These are phyloP conservation scores for Exophiala bonariae DNA, from an alignment of 2,329 filamentous ascomycete species.

Conservation along the genomic window DNA sequence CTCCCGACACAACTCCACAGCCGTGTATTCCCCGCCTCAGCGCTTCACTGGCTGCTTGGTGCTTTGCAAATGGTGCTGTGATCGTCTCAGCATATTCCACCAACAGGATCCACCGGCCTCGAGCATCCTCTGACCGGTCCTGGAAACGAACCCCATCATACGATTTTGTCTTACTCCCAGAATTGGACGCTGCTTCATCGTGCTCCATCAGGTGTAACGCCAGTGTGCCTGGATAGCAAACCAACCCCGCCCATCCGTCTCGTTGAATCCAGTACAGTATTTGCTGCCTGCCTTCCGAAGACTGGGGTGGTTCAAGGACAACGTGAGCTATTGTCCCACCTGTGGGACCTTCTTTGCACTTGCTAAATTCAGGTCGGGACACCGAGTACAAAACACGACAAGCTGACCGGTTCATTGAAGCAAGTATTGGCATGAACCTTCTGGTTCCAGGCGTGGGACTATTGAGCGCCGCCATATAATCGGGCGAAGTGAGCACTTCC, in stretches of 20 bases:
- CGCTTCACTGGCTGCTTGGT: neutral
- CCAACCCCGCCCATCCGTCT: neutral
- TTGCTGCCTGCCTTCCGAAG: neutral
- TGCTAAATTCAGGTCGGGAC: constrained; percentile 5
- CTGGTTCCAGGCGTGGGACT: constrained; percentile 58
- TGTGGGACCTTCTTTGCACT: neutral
- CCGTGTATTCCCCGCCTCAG: neutral
- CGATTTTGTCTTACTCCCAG: constrained; percentile 13
- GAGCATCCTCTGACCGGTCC: neutral
- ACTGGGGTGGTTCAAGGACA: constrained; percentile 2
- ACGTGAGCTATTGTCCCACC: constrained; percentile 11
- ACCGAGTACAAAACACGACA: constrained; percentile 9
- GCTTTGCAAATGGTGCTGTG: constrained; percentile 6
- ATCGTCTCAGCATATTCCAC: constrained; percentile 13
- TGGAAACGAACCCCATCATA: constrained; percentile 13
- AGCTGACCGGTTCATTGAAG: constrained; percentile 11
- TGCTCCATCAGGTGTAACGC: constrained; percentile 15
- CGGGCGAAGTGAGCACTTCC: constrained; percentile 6
- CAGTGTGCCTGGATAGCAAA: constrained; percentile 2
- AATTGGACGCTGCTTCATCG: constrained; percentile 4
- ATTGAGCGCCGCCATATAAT: constrained; percentile 16
- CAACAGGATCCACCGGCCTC: constrained; percentile 11
- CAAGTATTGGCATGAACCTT: constrained; percentile 64
- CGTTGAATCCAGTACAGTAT: constrained; percentile 2
- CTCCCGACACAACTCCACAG: neutral